Percentiles rank a stretch among this genome's conserved stretches.
Evolutionary conservation across 345 rosid species (phyloP).

Genomic region (Anacardium occidentale): DNA sequence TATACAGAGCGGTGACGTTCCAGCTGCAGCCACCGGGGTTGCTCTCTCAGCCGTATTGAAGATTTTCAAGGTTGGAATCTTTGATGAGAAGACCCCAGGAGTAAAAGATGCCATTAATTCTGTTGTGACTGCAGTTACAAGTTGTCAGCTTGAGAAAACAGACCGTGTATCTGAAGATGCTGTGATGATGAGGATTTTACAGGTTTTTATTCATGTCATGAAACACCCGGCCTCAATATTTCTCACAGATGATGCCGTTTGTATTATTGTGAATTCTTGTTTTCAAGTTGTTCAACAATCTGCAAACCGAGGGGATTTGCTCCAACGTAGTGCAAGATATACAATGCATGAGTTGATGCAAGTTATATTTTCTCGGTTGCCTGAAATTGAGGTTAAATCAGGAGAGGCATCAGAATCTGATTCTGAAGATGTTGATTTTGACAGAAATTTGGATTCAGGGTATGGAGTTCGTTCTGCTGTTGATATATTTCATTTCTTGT

Average conservation of each 20-base stretch:
- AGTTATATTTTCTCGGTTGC: conserved; percentile 64
- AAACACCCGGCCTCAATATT: conserved; percentile 55
- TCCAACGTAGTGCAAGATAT: conserved; percentile 71
- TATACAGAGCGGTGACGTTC: conserved; percentile 71
- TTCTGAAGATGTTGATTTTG: conserved; percentile 44
- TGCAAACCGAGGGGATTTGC: conserved; percentile 63
- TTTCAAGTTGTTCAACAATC: conserved; percentile 90
- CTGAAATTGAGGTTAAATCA: conserved; percentile 51
- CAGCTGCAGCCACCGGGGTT: conserved; percentile 68
- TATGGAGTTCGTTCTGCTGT: conserved; percentile 71
- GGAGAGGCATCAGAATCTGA: conserved; percentile 67
- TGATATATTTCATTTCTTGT: conserved; percentile 79
- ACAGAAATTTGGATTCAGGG: conserved; percentile 34
- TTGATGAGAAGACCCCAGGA: conserved; percentile 77
- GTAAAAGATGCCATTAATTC: conserved; percentile 64
- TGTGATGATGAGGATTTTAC: conserved; percentile 81
- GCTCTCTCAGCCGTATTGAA: conserved; percentile 65
- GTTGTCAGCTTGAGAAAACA: conserved; percentile 81
- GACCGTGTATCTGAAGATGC: conserved; percentile 64
- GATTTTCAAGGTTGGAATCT: conserved; percentile 59
- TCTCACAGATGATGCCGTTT: conserved; percentile 69
- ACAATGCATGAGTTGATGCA: conserved; percentile 87
- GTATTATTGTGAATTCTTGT: conserved; percentile 81
- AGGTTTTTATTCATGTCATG: conserved; percentile 61
- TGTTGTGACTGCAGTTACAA: conserved; percentile 56